Percentiles rank a stretch among this genome's conserved stretches.
These are phyloP conservation scores for Choiromyces venosus DNA, from an alignment of 495 filamentous ascomycete species.

Conservation along the genomic window DNA sequence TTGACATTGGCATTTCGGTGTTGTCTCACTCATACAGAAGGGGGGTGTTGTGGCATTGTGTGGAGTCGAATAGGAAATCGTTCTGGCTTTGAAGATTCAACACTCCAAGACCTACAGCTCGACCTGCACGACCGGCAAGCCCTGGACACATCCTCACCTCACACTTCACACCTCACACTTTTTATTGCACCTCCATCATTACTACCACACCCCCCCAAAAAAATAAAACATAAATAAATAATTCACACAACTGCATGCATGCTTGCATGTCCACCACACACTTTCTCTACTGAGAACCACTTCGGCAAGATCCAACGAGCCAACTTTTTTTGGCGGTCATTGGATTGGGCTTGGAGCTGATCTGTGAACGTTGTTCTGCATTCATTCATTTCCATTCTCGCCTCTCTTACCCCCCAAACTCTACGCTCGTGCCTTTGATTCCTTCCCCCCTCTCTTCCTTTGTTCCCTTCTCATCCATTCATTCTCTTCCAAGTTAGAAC, in stretches of 20 bases:
- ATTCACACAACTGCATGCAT: not conserved
- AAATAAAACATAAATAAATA: not conserved
- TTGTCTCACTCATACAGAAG: not conserved
- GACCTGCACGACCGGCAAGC: not conserved
- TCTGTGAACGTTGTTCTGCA: not conserved
- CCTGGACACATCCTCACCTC: not conserved
- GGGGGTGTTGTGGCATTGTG: not conserved
- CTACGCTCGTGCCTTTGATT: not conserved
- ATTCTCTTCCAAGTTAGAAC: not conserved
- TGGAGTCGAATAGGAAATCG: not conserved
- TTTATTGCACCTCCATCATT: not conserved
- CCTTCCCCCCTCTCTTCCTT: not conserved
- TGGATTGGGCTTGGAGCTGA: not conserved
- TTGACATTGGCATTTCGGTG: not conserved
- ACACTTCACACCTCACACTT: not conserved
- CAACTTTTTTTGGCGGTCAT: not conserved
- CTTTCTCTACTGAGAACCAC: not conserved
- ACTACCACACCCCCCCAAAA: not conserved
- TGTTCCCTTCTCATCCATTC: conserved; percentile 1
- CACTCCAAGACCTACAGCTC: not conserved
- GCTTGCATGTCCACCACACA: not conserved
- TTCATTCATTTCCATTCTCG: not conserved
- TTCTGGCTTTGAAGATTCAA: not conserved
- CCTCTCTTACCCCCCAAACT: not conserved
- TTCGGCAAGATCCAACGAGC: not conserved